Percentiles rank a stretch among this genome's conserved stretches.
Conservation (phyloP, 2,329 filamentous ascomycete genomes). For the Pseudocercospora ulei region DNA sequence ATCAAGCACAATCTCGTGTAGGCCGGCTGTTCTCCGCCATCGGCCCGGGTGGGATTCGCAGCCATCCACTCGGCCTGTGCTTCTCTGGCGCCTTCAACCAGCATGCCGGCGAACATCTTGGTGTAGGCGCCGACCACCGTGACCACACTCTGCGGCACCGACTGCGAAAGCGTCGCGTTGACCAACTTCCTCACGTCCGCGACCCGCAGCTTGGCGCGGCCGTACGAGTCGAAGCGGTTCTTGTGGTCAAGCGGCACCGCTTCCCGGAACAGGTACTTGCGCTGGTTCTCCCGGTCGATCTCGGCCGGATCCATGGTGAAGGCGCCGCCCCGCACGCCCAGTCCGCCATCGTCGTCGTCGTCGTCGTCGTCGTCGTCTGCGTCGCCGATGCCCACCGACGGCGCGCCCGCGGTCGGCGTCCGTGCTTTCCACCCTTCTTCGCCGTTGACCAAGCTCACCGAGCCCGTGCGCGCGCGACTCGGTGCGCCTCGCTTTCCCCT, state of each 20-base stretch:
- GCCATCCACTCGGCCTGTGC: conserved; percentile 63
- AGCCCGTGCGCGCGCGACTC: conserved; percentile 15
- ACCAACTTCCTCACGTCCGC: conserved; percentile 63
- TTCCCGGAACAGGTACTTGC: conserved; percentile 25
- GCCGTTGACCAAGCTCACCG: conserved; percentile 27
- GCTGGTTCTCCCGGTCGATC: conserved; percentile 23
- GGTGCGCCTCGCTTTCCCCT: conserved; percentile 21
- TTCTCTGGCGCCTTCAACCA: conserved; percentile 61
- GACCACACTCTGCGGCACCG: conserved; percentile 62
- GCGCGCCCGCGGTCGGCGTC: conserved; percentile 27
- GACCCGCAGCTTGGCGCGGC: conserved; percentile 58
- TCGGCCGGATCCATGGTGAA: conserved; percentile 31
- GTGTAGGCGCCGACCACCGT: conserved; percentile 66
- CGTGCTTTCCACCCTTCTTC: conserved; percentile 30
- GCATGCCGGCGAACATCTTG: conserved; percentile 66
- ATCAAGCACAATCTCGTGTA: conserved; percentile 25
- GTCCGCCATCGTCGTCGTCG: conserved; percentile 50
- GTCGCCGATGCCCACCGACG: conserved; percentile 31
- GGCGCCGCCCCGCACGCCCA: conserved; percentile 43
- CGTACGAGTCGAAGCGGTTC: conserved; percentile 60
- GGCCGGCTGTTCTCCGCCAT: conserved; percentile 43
- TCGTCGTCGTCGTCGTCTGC: conserved; percentile 41
- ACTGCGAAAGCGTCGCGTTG: conserved; percentile 72
- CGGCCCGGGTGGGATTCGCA: conserved; percentile 44
- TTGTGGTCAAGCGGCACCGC: conserved; percentile 56